These are phyloP conservation scores for Lepraria neglecta DNA, from an alignment of 495 filamentous ascomycete species.

Conservation along the genomic window DNA sequence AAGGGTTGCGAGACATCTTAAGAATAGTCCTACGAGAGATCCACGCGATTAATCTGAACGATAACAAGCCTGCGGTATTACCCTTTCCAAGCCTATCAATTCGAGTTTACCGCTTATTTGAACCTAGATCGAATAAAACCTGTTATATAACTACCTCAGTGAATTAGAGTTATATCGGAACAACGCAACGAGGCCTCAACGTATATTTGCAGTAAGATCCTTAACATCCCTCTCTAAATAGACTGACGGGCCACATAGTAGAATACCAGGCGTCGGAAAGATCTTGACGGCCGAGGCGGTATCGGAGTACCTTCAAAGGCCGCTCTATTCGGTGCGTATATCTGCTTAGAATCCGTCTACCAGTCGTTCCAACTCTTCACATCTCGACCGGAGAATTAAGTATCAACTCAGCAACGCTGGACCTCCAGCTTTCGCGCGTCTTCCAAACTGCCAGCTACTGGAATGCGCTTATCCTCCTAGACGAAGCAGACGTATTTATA, in stretches of 20 bases:
- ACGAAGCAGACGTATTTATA: constrained; percentile 46
- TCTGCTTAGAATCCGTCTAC: constrained; percentile 1
- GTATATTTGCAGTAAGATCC: neutral
- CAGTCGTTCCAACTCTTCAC: constrained; percentile 16
- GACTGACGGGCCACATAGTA: neutral
- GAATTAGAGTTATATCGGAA: neutral
- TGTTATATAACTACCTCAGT: neutral
- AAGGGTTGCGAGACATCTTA: neutral
- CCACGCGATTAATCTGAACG: neutral
- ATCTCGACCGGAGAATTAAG: constrained; percentile 24
- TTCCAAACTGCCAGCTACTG: constrained; percentile 20
- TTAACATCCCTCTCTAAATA: neutral
- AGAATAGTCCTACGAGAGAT: neutral
- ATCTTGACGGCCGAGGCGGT: neutral
- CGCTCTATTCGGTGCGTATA: neutral
- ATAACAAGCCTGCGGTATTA: neutral
- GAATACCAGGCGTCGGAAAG: neutral
- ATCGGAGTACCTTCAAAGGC: neutral
- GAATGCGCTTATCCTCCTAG: constrained; percentile 35
- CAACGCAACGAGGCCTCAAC: neutral
- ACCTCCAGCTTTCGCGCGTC: constrained; percentile 11
- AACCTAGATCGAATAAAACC: neutral
- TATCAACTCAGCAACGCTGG: constrained; percentile 11
- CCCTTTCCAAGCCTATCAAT: neutral
- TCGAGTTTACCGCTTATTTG: neutral